Base-by-base conservation (phyloP, 805 yeast genomes). In the Starmerella floricola region DNA sequence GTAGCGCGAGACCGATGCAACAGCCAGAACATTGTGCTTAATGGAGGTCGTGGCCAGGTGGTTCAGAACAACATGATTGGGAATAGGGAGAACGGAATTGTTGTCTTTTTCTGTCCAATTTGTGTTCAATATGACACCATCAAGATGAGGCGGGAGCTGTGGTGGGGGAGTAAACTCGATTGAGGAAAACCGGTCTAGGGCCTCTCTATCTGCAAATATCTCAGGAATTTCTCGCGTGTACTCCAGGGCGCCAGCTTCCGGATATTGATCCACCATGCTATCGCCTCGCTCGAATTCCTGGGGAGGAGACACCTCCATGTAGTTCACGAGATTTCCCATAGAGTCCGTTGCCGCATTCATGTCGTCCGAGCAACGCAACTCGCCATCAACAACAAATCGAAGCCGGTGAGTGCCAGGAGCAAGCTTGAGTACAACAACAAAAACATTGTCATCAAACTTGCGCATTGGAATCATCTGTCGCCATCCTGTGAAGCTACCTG, bases 401-500 rank as follows among this genome's bases (percentile, higher is more conserved):
- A 88, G 83, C 50, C 95, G 69, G 62, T 87, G 96, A 0, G 95
- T 87, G 8, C 96, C 96, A 5, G 81, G 77, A 0, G 95, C 94
- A 19, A 62, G 55, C 45, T 59, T 58, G 26, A 62, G 47, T n/a
- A 56, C 55, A 2, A 59, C 59, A 8, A 48, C 49, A 41, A 62
- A 62, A 30, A 40, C 51, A 29, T 54, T 56, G 36, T 45, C 51
- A 27, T 54, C 59, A 33, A 49, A 46, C n/a, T 63, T 75, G 24
- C 71, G 71, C 54, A 91, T 66, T 31, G 94, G 94, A 56, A 88
- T 87, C 97, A 91, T 88, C 62, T 87, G 88, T 52, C 95, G 70
- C 97, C 98, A 91, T 3, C 95, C 95, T 0, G 98, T 91, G 63
- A 88, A 88, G 1, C 96, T 82, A 38, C 98, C 98, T 28, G 96